Base-by-base conservation (phyloP, 2,329 filamentous ascomycete genomes). In the Colletotrichum tropicicola region DNA sequence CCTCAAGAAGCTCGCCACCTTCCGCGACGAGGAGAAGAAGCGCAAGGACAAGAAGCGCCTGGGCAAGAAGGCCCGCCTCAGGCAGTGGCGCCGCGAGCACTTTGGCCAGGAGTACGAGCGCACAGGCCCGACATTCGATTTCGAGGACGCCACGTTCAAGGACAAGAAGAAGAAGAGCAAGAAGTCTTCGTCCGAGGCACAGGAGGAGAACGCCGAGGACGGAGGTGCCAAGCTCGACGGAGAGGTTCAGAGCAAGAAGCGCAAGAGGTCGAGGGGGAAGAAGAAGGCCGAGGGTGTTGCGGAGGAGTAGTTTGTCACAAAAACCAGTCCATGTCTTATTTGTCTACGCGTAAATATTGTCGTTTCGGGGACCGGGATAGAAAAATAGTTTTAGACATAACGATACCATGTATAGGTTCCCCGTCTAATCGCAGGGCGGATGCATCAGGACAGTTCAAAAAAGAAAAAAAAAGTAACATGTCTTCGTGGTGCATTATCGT, bases 1-100 rank as follows among this genome's bases (percentile, higher is more conserved):
- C 6, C 82, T 99, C 73, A 99, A 99, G 86, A 98, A 98, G 81
- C 87, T 98, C 65, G 94, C 95, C 5, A 85, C 92, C 5, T 99
- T 96, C 83, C 87, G 96, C 60, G 94, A 98, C 75, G 83, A 85
- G 3, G 92, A 94, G 72, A 96, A 97, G 86, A 98, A 98, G 85
- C 85, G 87, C 70, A 92, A 91, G 72, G 96, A 99, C 74, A 89
- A 90, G 81, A 97, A 97, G 84, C 87, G 88, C 71, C 85, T 98
- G 28, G 92, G 93, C 69, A 99, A 98, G 87, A 98, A 98, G 82
- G 93, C 92, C 7, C 86, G 95, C 19, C 83, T 99, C 66, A 85
- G 94, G 73, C 88, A 98, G 80, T 99, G 96, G 96, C 88, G 89
- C 52, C 81, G 84, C 65, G 88, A 90, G 58, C 85, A 84, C 15